Base-by-base conservation (phyloP, 192 early-diverging fungal species). In the Coemansia sp. region DNA sequence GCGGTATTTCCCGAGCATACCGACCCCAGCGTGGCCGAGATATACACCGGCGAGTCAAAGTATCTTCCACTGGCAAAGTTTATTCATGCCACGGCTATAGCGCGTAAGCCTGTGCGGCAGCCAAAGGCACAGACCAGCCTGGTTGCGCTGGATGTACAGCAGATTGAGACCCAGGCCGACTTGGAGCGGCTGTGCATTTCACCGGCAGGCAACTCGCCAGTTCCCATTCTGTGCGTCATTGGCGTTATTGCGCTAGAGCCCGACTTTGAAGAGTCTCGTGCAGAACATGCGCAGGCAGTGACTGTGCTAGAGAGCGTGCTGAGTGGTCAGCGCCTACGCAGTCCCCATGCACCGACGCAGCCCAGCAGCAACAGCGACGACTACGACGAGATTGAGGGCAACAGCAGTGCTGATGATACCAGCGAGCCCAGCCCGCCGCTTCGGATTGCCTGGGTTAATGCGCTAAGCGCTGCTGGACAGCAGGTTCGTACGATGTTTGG, bases 1-100 rank as follows among this genome's bases (percentile, higher is more conserved):
- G 37, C 90, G 4, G 79, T 93, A 3, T 85, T 92, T 52, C 65
- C 86, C 17, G 83, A 83, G 25, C 68, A 69, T 6, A 38, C 34
- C 1, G 55, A 64, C n/a, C 74, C 73, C 17, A 67, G 68, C 25
- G 66, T 79, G 5, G 68, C 75, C 7, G 65, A 88, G 19, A 47
- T 65, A 14, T 94, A 87, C 59, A 65, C 74, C 14, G 93, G 89
- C 50, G 85, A 85, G 44, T 57, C 91, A 21, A 93, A 92, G 66
- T 82, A 86, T 44, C 84, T 72, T 78, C 88, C 40, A 7, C 67
- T 72, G 63, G 68, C 53, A 17, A 60, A 48, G 69, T 75, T 70
- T 31, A 73, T 75, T n/a, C 62, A 60, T 63, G 71, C 21, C 46
- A 69, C 21, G 26, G 65, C 42, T 59, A 78, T 31, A 60, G 70